Conservation (phyloP, 805 yeast genomes). For the Clavispora asparagi region DNA sequence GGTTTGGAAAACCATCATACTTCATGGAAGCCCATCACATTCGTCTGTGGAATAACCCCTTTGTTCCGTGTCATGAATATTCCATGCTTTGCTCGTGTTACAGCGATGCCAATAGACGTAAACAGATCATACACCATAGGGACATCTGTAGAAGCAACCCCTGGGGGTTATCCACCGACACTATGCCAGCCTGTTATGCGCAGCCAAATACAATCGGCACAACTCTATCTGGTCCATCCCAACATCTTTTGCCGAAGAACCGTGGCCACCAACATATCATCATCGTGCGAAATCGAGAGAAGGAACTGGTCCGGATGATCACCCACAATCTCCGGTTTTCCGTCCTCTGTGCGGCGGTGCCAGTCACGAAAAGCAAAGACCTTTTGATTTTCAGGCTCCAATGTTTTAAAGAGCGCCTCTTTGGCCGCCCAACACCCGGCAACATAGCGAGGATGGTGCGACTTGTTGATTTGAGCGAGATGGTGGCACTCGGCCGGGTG, state of each 20-base stretch:
- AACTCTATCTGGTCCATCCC: no score
- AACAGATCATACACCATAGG: no score
- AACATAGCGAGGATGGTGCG: conserved; percentile 28
- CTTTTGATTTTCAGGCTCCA: conserved; percentile 46
- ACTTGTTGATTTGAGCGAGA: conserved; percentile 15
- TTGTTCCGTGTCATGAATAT: no score
- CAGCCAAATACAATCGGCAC: no score
- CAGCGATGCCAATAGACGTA: no score
- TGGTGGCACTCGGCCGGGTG: conserved; percentile 43
- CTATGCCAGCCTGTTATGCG: no score
- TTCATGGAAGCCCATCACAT: no score
- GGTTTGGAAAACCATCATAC: no score
- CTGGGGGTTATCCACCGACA: no score
- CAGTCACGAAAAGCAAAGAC: conserved; percentile 54
- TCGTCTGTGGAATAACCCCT: no score
- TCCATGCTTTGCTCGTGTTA: no score
- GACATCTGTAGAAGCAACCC: no score
- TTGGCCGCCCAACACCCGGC: conserved; percentile 68
- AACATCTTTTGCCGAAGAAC: conserved; percentile 39
- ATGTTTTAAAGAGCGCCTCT: conserved; percentile 66
- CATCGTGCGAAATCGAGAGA: conserved; percentile 62
- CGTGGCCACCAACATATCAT: conserved; percentile 50
- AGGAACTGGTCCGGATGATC: conserved; percentile 45
- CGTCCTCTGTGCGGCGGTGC: conserved; percentile 43
- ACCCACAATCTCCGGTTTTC: conserved; percentile 41